Evolutionary conservation across 169 alveolate genomes (phyloP).

Genomic region (Babesia bovis): DNA sequence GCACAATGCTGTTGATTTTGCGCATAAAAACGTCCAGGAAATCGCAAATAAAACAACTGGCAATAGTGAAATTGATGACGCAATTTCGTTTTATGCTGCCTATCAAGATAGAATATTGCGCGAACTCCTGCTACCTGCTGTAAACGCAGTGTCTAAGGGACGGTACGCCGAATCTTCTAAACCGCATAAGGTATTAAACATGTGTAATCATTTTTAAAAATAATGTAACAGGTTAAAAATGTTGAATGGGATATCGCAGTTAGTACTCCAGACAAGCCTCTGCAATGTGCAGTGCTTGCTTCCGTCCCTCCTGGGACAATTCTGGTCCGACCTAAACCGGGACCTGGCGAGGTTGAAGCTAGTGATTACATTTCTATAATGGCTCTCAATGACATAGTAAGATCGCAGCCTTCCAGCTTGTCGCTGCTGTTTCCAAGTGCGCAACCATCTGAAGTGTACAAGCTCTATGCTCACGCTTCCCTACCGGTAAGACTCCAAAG

Average conservation of each 20-base stretch:
- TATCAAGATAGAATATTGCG: conserved; percentile 45
- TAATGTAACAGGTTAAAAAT: neutral
- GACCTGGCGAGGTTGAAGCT: conserved; percentile 7
- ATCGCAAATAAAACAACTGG: neutral
- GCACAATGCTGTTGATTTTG: conserved; percentile 5
- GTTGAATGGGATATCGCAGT: conserved; percentile 27
- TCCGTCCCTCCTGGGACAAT: conserved; percentile 61
- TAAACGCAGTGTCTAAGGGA: neutral
- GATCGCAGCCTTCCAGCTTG: conserved; percentile 26
- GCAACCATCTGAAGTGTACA: conserved; percentile 13
- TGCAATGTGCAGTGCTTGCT: conserved; percentile 54
- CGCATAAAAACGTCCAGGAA: neutral
- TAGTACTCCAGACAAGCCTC: conserved; percentile 20
- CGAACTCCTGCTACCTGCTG: conserved; percentile 51
- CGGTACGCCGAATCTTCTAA: neutral
- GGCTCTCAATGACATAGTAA: conserved; percentile 37
- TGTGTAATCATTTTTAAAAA: neutral
- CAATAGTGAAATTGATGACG: conserved; percentile 8
- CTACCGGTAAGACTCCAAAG: conserved; percentile 26
- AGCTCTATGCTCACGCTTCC: conserved; percentile 58
- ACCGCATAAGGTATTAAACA: neutral
- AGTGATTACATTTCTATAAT: conserved; percentile 28
- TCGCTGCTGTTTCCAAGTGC: conserved; percentile 44
- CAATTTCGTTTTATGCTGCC: conserved; percentile 18
- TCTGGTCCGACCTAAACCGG: conserved; percentile 30